Base-by-base conservation (phyloP, 495 filamentous ascomycete genomes). In the Xylaria palmicola region DNA sequence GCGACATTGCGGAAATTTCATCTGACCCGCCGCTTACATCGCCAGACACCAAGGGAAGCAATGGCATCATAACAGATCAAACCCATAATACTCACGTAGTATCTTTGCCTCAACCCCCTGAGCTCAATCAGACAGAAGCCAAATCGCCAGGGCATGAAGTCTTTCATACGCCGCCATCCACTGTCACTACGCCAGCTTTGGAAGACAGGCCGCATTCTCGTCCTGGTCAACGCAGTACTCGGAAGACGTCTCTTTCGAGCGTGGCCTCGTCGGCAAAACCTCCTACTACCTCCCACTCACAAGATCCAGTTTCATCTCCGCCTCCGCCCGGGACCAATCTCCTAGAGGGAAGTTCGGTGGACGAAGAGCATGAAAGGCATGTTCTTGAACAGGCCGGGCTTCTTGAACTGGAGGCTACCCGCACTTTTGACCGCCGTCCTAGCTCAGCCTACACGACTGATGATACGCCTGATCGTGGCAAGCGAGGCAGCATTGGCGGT, bases 361-460 rank as follows among this genome's bases (percentile, higher is more conserved):
- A 84, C 50, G 59, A 61, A 12, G 49, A 53, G 15, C 50, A 55
- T 40, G 59, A 61, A 30, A 37, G 59, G 29, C 59, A 55, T 32
- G 64, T 84, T n/a, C 67, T 85, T n/a, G 76, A 79, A 49, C 73
- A 84, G 53, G 72, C 79, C 9, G 82, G 82, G 1, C 72, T 84
- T 24, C 66, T 83, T 19, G 69, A 72, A 53, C 59, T 57, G 37
- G 62, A 63, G 22, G 49, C 55, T 40, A 41, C 44, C 52, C 69
- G 63, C 19, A 65, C 60, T 20, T 60, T 62, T n/a, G 67, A 69
- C 17, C 68, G 71, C 32, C 76, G 72, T 50, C 62, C 62, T 6
- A 64, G 55, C 19, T 66, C 72, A 5, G 63, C 65, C 15, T 63
- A 62, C 4, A 75, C 71, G 47, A 71, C 67, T 20, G 63, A 69